Base-by-base conservation (phyloP, 1,139 yeast species). In the Maudiozyma humilis region DNA sequence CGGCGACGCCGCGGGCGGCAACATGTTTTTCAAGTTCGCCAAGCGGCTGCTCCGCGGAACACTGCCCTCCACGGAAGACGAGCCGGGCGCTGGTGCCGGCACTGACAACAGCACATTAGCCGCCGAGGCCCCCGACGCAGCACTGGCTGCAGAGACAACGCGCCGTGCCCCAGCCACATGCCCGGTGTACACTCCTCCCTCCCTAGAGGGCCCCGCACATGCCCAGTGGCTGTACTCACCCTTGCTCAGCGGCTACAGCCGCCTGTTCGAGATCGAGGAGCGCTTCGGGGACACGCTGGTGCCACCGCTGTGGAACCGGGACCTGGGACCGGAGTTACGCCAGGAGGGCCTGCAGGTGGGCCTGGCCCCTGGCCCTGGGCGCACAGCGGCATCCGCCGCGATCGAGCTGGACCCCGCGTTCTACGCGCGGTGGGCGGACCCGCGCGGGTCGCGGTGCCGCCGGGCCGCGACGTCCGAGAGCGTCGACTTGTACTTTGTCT, bases 221-320 rank as follows among this genome's bases (percentile, higher is more conserved):
- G n/a, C 27, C 27, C 27, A 23, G 10, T 23, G 6, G 6, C 6
- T 23, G 27, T 10, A 23, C 27, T 23, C 27, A 8, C 33, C 33
- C 7, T 15, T n/a, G 17, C 33, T 31, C 14, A 71, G 71, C 47
- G 51, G 56, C 3, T 67, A 70, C 68, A 58, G 59, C 36, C 57
- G 61, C 30, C 53, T 74, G 2, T 76, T 74, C 50, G 65, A 63
- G 32, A 57, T 73, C 1, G 78, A 76, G 49, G 44, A 55, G 36
- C 49, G 55, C 12, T 75, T 60, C 54, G 42, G 44, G 7, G 44
- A 55, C 2, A 65, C 73, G 1, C 59, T 76, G 14, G 51, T 60
- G 1, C 59, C 64, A 44, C 81, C 81, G 10, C 8, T 23, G 10
- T 23, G 27, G 27, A 23, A 23, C 27, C 27, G 27, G n/a, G n/a